These are phyloP conservation scores for Trichoderma koningii DNA, from an alignment of 2,329 filamentous ascomycete species.

Conservation along the genomic window DNA sequence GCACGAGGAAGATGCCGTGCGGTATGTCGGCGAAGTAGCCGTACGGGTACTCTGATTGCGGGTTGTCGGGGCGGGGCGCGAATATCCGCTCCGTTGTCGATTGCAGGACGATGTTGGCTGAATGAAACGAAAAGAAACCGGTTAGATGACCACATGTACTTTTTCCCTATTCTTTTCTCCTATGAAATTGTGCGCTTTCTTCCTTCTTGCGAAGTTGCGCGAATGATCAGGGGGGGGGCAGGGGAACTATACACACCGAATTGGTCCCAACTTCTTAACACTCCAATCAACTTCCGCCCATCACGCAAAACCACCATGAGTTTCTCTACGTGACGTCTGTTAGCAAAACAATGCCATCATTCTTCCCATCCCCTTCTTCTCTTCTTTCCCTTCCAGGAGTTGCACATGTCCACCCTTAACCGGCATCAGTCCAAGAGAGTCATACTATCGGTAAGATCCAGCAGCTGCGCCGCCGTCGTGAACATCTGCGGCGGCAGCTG, in stretches of 20 bases:
- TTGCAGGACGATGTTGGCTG: slow-evolving; percentile 93
- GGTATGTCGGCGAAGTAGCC: slow-evolving; percentile 79
- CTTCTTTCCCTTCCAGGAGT: too few relatives aligned
- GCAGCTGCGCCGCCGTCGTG: slow-evolving; percentile 90
- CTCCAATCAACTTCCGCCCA: slow-evolving; percentile 89
- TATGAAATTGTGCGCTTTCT: background rate
- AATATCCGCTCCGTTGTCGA: slow-evolving; percentile 90
- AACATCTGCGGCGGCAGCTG: slow-evolving; percentile 95
- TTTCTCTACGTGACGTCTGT: slow-evolving; percentile 68
- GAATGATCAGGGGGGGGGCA: background rate
- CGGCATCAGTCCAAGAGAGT: slow-evolving; percentile 20
- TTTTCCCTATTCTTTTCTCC: background rate
- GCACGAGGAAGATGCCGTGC: slow-evolving; percentile 85
- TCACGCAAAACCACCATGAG: slow-evolving; percentile 89
- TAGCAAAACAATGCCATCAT: slow-evolving; percentile 27
- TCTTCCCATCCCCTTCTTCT: background rate
- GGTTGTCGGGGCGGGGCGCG: slow-evolving; percentile 52
- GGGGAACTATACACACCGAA: slow-evolving; percentile 67
- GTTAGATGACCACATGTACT: background rate
- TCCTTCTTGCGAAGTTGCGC: too few relatives aligned
- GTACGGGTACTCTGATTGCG: slow-evolving; percentile 41
- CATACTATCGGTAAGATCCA: slow-evolving; percentile 97
- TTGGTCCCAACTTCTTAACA: slow-evolving; percentile 95
- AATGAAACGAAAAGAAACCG: background rate
- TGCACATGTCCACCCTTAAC: background rate